Evolutionary conservation across 352 stramenopile species (phyloP).

Genomic region (Phytophthora tubulina): DNA sequence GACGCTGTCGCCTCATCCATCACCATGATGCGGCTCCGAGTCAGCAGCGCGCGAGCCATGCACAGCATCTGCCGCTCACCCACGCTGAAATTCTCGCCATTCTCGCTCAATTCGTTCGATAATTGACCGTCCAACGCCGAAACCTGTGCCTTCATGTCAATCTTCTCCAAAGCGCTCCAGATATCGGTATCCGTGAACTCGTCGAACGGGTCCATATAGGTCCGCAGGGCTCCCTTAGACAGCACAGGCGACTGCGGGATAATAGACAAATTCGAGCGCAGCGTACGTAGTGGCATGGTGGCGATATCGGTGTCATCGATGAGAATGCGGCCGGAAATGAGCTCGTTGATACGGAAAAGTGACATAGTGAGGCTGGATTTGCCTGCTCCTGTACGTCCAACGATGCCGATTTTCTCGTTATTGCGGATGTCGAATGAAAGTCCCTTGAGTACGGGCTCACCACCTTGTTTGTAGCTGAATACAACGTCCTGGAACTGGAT

Average conservation of each 20-base stretch:
- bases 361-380: slow-evolving; percentile 89
- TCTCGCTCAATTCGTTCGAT: too few species aligned
- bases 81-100: too few species aligned
- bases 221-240: slow-evolving; percentile 89
- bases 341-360: slow-evolving; percentile 90
- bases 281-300: slow-evolving; percentile 38
- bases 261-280: slow-evolving; percentile 49
- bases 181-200: slow-evolving; percentile 83
- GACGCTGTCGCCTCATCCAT: slow-evolving; percentile 87
- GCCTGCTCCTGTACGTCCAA: slow-evolving; percentile 87
- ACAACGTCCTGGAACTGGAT: slow-evolving; percentile 88
- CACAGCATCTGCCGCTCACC: slow-evolving; percentile 16
- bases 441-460: slow-evolving; percentile 56
- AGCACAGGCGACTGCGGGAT: slow-evolving; percentile 86
- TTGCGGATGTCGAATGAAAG: slow-evolving; percentile 64
- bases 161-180: slow-evolving; percentile 72
- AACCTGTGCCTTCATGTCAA: slow-evolving; percentile 63
- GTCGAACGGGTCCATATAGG: slow-evolving; percentile 92
- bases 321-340: slow-evolving; percentile 55
- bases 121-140: too few species aligned
- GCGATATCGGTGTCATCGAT: slow-evolving; percentile 56
- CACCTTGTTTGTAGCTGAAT: slow-evolving; percentile 79
- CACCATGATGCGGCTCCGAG: slow-evolving; percentile 88
- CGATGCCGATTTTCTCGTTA: slow-evolving; percentile 83
- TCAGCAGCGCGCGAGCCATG: slow-evolving; percentile 73